A percentile compares a stretch with the other conserved stretches of the same genome.
Evolutionary conservation across 2,329 filamentous ascomycete species (phyloP).

Genomic region (Paraphoma sp.): DNA sequence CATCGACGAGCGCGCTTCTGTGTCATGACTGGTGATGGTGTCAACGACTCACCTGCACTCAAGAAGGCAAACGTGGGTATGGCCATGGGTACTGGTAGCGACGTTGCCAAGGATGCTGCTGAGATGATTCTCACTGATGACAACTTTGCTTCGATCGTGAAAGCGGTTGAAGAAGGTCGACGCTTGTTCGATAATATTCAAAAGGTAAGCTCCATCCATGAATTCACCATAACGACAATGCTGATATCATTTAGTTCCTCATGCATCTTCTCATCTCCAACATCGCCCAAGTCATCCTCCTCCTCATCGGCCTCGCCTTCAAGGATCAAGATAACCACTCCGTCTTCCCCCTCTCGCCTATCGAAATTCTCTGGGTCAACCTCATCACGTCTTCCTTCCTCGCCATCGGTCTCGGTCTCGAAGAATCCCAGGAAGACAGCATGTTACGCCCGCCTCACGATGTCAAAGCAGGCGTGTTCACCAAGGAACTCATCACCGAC

Average conservation of each 20-base stretch:
- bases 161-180: conserved; percentile 50
- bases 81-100: conserved; percentile 51
- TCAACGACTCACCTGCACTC: conserved; percentile 51
- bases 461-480: conserved; percentile 54
- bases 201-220: conserved; percentile 30
- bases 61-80: conserved; percentile 51
- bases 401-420: conserved; percentile 55
- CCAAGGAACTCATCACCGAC: conserved; percentile 54
- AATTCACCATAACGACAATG: not conserved
- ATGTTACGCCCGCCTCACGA: conserved; percentile 55
- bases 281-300: conserved; percentile 56
- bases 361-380: conserved; percentile 58
- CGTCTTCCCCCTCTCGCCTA: conserved; percentile 54
- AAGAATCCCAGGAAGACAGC: conserved; percentile 54
- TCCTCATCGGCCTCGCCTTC: conserved; percentile 56
- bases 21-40: conserved; percentile 53
- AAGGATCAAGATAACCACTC: conserved; percentile 53
- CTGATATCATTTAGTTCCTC: conserved; percentile 42
- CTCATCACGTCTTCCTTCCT: conserved; percentile 57
- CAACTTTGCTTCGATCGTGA: conserved; percentile 52
- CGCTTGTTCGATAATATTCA: conserved; percentile 52
- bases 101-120: conserved; percentile 50
- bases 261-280: conserved; percentile 58
- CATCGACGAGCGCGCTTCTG: conserved; percentile 48
- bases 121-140: conserved; percentile 52